Base-by-base conservation (phyloP, 371 early-diverging fungal genomes). In the Mortierella sp. region DNA sequence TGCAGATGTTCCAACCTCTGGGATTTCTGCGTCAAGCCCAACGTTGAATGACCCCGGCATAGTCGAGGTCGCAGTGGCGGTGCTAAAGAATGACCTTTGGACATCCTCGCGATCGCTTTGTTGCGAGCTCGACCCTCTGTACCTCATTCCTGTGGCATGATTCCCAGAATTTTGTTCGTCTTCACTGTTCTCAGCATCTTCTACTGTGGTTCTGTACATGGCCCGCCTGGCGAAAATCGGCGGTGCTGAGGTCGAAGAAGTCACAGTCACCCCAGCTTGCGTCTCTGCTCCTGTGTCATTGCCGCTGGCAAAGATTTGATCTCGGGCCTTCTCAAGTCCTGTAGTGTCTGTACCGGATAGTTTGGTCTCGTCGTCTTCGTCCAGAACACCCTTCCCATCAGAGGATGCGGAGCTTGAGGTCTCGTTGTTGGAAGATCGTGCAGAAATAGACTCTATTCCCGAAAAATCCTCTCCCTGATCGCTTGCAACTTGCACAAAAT, bases 21-120 rank as follows among this genome's bases (percentile, higher is more conserved):
- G 73, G 24, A 63, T 66, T 16, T 74, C 75, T 3, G 73, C 66
- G 30, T 75, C 75, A 9, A 71, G 54, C 10, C 72, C 80, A 16
- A 71, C 39, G 45, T 70, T 80, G 24, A 80, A 64, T 2, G 65
- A 69, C 20, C 81, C 81, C 35, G 81, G 81, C 81, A 80, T 80
- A 22, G 68, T 71, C 16, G 66, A 52, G 0, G 43, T 63, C 5
- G 75, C 24, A 12, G 52, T 24, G 0, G 63, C 16, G 20, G 40
- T n/a, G 49, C 52, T 28, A 52, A 62, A 69, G 51, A 68, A 77
- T 3, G 72, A 62, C 14, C 26, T 35, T 11, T 45, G 70, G 40
- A 65, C 16, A 49, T 64, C 66, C 26, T 35, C 57, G 5, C 22
- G 68, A n/a, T 58, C 43, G 20, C 37, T 22, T 24, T 47, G 65